phyloP scores from a whole-genome alignment of 768 basidiomycete genomes.

The Polyporus arcularius region DNA sequence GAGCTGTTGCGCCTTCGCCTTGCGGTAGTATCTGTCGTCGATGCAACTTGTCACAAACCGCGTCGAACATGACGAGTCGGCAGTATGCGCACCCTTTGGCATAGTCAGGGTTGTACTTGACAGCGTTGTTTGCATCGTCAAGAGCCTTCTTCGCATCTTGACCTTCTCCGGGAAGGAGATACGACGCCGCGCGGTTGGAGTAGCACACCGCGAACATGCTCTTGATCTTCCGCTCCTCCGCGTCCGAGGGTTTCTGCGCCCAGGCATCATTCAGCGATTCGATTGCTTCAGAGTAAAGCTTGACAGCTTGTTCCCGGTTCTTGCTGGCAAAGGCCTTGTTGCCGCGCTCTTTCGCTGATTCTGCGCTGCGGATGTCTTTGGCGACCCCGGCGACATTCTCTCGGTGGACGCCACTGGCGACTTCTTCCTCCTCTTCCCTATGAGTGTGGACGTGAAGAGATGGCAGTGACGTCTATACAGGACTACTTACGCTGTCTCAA shows the following conservation, averaged over 20 bases:
- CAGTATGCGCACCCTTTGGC: constrained; percentile 30
- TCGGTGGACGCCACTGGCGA: constrained; percentile 31
- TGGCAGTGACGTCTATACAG: not conserved
- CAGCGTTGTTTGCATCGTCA: constrained; percentile 33
- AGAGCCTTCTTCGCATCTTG: constrained; percentile 33
- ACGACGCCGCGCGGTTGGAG: constrained; percentile 36
- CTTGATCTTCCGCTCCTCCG: constrained; percentile 29
- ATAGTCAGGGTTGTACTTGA: constrained; percentile 30
- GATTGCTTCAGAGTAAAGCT: constrained; percentile 35
- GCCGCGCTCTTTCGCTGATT: constrained; percentile 25
- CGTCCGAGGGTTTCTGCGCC: constrained; percentile 30
- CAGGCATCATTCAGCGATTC: constrained; percentile 26
- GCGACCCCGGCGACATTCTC: constrained; percentile 30
- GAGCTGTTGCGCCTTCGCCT: constrained; percentile 31
- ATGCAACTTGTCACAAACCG: not conserved
- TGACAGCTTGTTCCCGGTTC: constrained; percentile 29
- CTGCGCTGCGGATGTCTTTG: constrained; percentile 26
- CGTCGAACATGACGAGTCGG: not conserved
- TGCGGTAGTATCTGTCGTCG: constrained; percentile 32
- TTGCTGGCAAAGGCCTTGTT: constrained; percentile 31
- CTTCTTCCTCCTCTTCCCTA: constrained; percentile 32
- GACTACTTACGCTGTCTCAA: constrained; percentile 30
- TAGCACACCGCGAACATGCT: constrained; percentile 33
- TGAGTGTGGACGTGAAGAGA: not conserved
- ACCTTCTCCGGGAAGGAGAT: constrained; percentile 31